Evolutionary conservation across 129 eudicot species (phyloP), one percentile per base, ranked within the genome.

Genomic region (Artemisia annua): DNA sequence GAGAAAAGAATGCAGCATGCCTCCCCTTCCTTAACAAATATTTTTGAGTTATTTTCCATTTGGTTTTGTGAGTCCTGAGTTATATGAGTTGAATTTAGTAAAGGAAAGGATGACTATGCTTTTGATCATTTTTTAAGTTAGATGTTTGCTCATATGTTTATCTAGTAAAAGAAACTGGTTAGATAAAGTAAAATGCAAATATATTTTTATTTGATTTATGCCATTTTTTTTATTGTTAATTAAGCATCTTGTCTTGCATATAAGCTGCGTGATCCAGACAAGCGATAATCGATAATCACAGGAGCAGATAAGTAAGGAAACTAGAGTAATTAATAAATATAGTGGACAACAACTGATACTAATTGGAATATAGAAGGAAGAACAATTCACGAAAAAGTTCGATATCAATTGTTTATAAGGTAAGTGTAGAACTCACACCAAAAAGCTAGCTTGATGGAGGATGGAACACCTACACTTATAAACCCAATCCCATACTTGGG

Each of bases 121-220:
- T 70, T 63, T 77, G 58, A 50, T 61, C 11, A 51, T 20, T 16
- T 60, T 69, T 54, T 43, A 5, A n/a, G 3, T 70, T 62, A 62
- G 77, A 52, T 63, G 77, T 71, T 71, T 78, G 72, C 72, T 78
- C 7, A 70, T 71, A 63, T 70, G 77, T 48, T 70, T 69, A 61
- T 69, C 11, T 61, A 32, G 71, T 51, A 55, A 77, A 67, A 61
- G 43, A 50, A 59, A 8, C 13, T 24, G 59, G 49, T 59, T 19
- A 46, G 48, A 22, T 15, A 3, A 35, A 59, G 30, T 72, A n/a
- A 24, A 68, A 11, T 68, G 73, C 63, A 53, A 54, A 69, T 69
- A 51, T 35, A 9, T 39, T 17, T 20, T 13, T 11, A 67, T 67
- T 7, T 15, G 20, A 7, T 19, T 1, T 13, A 22, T 48, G 11